Conservation (phyloP, 1,139 yeast species). For the Candida frijolesensis region DNA sequence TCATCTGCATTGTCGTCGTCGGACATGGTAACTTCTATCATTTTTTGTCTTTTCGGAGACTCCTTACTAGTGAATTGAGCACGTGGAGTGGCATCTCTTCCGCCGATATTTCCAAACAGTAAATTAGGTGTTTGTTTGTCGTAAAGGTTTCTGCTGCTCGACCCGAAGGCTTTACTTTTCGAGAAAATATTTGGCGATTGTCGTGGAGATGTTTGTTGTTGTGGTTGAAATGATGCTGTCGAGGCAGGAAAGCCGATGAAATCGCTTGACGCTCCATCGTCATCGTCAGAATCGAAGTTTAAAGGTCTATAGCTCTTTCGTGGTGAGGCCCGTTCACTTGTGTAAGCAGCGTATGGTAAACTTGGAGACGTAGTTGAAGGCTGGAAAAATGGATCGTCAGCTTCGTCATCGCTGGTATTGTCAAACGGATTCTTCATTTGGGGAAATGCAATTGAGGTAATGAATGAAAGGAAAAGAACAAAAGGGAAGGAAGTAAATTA, state of each 20-base stretch:
- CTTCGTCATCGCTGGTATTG: slow-evolving; percentile 20
- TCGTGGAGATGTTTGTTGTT: slow-evolving; percentile 23
- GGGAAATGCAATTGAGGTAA: no score
- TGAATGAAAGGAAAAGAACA: not conserved
- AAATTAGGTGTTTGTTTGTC: slow-evolving; percentile 12
- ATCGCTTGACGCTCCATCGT: slow-evolving; percentile 20
- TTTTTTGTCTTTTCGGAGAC: slow-evolving; percentile 62
- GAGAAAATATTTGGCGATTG: slow-evolving; percentile 51
- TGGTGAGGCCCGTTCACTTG: slow-evolving; percentile 42
- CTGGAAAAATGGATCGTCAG: slow-evolving; percentile 37
- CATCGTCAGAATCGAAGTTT: slow-evolving; percentile 27
- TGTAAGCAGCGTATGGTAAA: slow-evolving; percentile 45
- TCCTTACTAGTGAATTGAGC: slow-evolving; percentile 62
- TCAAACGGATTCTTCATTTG: slow-evolving; percentile 31
- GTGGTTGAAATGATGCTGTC: slow-evolving; percentile 16
- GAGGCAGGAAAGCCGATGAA: slow-evolving; percentile 35
- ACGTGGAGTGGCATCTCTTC: slow-evolving; percentile 40
- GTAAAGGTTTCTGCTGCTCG: slow-evolving; percentile 7
- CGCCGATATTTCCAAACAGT: slow-evolving; percentile 7
- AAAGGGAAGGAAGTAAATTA: not conserved
- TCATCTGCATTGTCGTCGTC: slow-evolving; percentile 44
- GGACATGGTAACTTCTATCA: slow-evolving; percentile 49
- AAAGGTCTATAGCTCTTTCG: slow-evolving; percentile 33
- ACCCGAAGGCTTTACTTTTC: slow-evolving; percentile 40
- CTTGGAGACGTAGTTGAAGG: slow-evolving; percentile 22